phyloP scores from a whole-genome alignment of 129 eudicot species.

The Heracleum sosnowskyi region DNA sequence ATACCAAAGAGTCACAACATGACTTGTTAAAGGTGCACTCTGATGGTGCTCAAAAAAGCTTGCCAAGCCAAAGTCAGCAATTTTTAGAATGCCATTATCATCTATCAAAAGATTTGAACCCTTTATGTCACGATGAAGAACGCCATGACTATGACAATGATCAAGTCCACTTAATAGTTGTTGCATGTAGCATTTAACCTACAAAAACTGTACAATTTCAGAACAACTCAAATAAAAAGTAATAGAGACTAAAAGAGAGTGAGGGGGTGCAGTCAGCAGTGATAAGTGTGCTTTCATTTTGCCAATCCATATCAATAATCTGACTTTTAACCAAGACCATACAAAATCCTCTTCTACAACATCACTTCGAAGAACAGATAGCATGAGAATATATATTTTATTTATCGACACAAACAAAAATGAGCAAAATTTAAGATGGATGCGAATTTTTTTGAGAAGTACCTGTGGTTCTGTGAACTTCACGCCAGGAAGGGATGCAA shows the following conservation, averaged over 20 bases:
- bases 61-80: constrained; percentile 86
- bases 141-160: constrained; percentile 70
- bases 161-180: constrained; percentile 78
- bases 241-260: not conserved
- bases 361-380: not conserved
- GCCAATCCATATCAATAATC: not conserved
- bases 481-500: constrained; percentile 72
- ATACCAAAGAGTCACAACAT: constrained; percentile 90
- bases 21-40: constrained; percentile 56
- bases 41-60: constrained; percentile 40
- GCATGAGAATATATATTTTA: not conserved
- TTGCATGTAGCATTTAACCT: constrained; percentile 81
- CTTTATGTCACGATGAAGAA: constrained; percentile 85
- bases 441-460: not conserved
- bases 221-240: not conserved
- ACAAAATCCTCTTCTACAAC: not conserved
- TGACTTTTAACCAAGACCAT: not conserved
- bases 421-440: not conserved
- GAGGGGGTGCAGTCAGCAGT: not conserved
- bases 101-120: constrained; percentile 82
- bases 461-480: constrained; percentile 93
- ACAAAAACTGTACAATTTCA: constrained; percentile 11
- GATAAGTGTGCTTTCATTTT: not conserved
- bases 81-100: constrained; percentile 65
- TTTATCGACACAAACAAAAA: not conserved